A percentile compares a stretch with the other conserved stretches of the same genome.
Conservation (phyloP, 805 yeast species). For the Lachancea cidri region DNA sequence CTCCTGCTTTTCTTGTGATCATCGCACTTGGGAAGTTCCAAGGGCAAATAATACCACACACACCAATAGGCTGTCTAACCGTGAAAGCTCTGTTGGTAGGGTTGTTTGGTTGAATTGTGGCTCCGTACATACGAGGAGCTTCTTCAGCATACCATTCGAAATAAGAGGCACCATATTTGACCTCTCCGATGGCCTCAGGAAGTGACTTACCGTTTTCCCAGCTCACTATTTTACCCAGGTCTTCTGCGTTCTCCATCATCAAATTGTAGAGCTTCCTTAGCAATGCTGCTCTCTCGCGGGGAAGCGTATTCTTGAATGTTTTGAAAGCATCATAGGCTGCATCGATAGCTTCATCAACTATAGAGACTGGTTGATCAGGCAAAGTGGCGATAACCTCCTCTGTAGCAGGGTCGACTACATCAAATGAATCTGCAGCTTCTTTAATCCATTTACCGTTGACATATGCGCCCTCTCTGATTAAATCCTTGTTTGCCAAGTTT, state of each 20-base stretch:
- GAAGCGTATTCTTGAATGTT: slow-evolving; percentile 42
- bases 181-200: slow-evolving; percentile 50
- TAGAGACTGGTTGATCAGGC: slow-evolving; percentile 54
- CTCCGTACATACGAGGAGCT: slow-evolving; percentile 52
- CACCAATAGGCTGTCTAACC: slow-evolving; percentile 56
- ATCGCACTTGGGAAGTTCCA: slow-evolving; percentile 67
- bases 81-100: slow-evolving; percentile 49
- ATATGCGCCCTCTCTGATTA: slow-evolving; percentile 54
- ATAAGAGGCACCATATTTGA: slow-evolving; percentile 61
- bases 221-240: slow-evolving; percentile 49
- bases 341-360: slow-evolving; percentile 53
- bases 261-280: slow-evolving; percentile 45
- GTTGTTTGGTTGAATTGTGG: slow-evolving; percentile 51
- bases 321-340: slow-evolving; percentile 44
- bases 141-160: slow-evolving; percentile 85
- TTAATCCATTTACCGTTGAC: slow-evolving; percentile 73
- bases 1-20: slow-evolving; percentile 61
- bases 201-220: slow-evolving; percentile 60
- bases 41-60: slow-evolving; percentile 58
- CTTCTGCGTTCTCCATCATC: slow-evolving; percentile 52
- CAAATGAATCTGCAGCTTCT: slow-evolving; percentile 42
- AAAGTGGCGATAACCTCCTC: slow-evolving; percentile 52
- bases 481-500: slow-evolving; percentile 41
- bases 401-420: slow-evolving; percentile 74
- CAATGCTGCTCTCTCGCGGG: slow-evolving; percentile 47